phyloP scores from a whole-genome alignment of 139 green algal species.

The Microglena sp. region DNA sequence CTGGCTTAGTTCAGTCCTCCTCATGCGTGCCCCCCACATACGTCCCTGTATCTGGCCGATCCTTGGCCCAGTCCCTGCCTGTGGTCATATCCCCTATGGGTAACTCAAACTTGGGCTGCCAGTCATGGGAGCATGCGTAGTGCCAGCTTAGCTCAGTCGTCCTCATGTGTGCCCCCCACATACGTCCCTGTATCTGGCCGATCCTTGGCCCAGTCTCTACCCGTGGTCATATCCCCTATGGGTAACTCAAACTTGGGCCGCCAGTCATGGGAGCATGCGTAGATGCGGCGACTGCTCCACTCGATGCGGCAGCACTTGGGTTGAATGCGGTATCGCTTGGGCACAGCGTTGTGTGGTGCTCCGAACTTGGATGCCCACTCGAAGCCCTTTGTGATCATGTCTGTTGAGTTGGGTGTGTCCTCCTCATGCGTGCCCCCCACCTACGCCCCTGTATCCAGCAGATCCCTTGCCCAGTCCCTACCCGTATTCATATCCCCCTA shows the following conservation, averaged over 20 bases:
- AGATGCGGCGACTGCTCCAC: neutral
- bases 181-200: conserved; percentile 20
- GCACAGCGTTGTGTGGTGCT: conserved; percentile 7
- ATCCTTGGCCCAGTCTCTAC: conserved; percentile 17
- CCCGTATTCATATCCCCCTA: too few species aligned
- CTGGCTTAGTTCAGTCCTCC: too few species aligned
- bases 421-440: too few species aligned
- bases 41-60: conserved; percentile 16
- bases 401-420: too few species aligned
- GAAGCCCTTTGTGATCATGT: conserved; percentile 27
- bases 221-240: conserved; percentile 17
- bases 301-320: conserved; percentile 21
- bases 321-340: conserved; percentile 20
- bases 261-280: conserved; percentile 14
- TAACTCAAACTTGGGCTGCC: conserved; percentile 11
- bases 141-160: too few species aligned
- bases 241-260: conserved; percentile 13
- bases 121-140: conserved; percentile 14
- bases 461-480: too few species aligned
- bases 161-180: conserved; percentile 15
- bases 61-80: conserved; percentile 18
- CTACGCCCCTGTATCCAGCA: too few species aligned
- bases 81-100: conserved; percentile 19
- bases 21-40: conserved; percentile 19
- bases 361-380: conserved; percentile 33